These are phyloP conservation scores for Dipodascus geniculatus DNA, from an alignment of 805 yeast genomes.

Conservation along the genomic window DNA sequence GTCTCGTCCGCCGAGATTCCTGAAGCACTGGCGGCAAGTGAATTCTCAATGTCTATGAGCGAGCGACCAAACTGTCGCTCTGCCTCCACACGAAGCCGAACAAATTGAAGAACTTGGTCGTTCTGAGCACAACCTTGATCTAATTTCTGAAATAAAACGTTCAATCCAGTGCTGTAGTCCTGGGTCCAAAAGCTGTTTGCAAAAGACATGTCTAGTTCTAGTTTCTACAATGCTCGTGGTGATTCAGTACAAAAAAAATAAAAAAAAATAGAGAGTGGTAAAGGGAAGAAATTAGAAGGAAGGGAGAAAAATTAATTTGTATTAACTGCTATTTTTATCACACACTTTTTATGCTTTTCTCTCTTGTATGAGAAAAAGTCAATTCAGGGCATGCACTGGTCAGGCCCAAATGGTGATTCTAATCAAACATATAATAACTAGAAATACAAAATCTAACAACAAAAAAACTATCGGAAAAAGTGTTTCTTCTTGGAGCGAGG, in stretches of 20 bases:
- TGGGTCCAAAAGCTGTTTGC: slow-evolving; percentile 24
- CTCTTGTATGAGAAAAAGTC: neutral
- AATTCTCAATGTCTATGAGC: slow-evolving; percentile 15
- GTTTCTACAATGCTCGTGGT: neutral
- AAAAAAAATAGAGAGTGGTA: neutral
- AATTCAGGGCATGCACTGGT: neutral
- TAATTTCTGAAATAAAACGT: slow-evolving; percentile 25
- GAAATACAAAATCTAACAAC: neutral
- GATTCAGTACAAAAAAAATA: too few relatives aligned
- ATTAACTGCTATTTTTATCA: neutral
- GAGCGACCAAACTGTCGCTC: slow-evolving; percentile 31
- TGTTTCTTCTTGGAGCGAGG: neutral
- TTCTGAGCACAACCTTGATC: slow-evolving; percentile 52
- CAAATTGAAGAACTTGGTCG: slow-evolving; percentile 47
- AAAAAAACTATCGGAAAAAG: neutral
- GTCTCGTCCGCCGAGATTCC: slow-evolving; percentile 38
- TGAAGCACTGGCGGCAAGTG: slow-evolving; percentile 27
- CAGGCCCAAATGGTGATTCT: neutral
- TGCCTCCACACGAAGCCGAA: slow-evolving; percentile 51
- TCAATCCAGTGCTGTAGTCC: slow-evolving; percentile 25
- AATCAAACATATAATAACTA: neutral
- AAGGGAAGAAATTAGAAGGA: neutral
- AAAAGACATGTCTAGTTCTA: slow-evolving; percentile 8
- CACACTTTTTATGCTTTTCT: neutral
- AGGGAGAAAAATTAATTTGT: neutral